Base-by-base conservation (phyloP, 805 yeast genomes). In the Clavispora vitiphila region DNA sequence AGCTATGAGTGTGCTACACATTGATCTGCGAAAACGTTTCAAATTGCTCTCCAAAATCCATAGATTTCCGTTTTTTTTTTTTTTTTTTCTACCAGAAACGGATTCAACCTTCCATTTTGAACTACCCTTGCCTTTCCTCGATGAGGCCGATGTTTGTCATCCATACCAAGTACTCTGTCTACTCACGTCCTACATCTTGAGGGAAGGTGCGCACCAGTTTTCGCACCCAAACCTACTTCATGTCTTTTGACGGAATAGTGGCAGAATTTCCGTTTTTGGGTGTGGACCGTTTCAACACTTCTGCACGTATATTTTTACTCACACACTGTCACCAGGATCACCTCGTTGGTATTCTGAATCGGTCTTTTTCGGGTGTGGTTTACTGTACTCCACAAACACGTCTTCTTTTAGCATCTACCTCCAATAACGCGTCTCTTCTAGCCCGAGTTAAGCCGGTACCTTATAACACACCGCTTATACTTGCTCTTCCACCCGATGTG, bases 261-360 rank as follows among this genome's bases (percentile, higher is more conserved):
- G 47, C 54, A 9, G 83, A 78, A 55, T 74, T 74, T 47, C 80
- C 80, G 0, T 65, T 65, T 3, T 55, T 78, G 4, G 59, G 72
- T 26, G 61, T 74, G 40, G 72, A 59, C 58, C 53, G 53, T 47
- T 64, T 61, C 53, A 58, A 59, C 42, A 42, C 47, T 8, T 40
- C 39, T 1, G 62, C 62, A 0, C 44, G 51, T 3, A 47, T 57
- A 4, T 64, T 48, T 39, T 51, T 68, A 3, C 63, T 80, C 8
- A 70, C 83, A 0, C 84, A 80, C 49, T 65, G 68, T 40, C 85
- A 80, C 54, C 53, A 71, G 1, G 84, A 80, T 48, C 84, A 78
- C 51, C 52, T 78, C 36, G 54, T 44, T 1, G 84, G 84, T 0
- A 55, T 80, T 11, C 63, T 63, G 1, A 56, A 64, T 34, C 50